These are phyloP conservation scores for Aethionema arabicum DNA, from an alignment of 345 rosid genomes.

Conservation along the genomic window DNA sequence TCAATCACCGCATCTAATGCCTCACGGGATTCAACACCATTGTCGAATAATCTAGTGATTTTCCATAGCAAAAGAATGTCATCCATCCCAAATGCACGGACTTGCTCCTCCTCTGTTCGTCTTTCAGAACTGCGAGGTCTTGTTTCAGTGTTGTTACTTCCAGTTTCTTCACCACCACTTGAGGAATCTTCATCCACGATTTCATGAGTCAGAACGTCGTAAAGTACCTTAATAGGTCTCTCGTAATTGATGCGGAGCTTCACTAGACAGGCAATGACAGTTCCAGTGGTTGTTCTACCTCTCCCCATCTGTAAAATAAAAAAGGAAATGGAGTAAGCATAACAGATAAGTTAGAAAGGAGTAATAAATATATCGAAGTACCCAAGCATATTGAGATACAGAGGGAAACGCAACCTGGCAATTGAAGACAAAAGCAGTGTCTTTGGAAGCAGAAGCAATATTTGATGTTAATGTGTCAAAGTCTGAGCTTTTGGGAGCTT, in stretches of 20 bases:
- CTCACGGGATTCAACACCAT: conserved; percentile 88
- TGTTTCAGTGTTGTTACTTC: conserved; percentile 44
- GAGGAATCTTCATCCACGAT: conserved; percentile 73
- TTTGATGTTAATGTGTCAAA: conserved; percentile 73
- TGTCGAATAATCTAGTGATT: conserved; percentile 88
- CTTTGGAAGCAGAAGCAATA: conserved; percentile 85
- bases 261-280: conserved; percentile 96
- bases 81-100: conserved; percentile 80
- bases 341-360: background rate
- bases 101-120: conserved; percentile 48
- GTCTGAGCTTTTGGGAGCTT: conserved; percentile 97
- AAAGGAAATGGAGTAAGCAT: conserved; percentile 8
- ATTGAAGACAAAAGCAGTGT: conserved; percentile 92
- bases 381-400: background rate
- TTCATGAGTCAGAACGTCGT: conserved; percentile 56
- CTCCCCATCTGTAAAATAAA: conserved; percentile 77
- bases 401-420: conserved; percentile 69
- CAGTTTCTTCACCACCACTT: conserved; percentile 90
- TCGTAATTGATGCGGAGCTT: conserved; percentile 85
- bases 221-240: conserved; percentile 72
- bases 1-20: conserved; percentile 91
- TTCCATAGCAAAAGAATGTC: conserved; percentile 84
- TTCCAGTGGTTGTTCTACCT: conserved; percentile 99
- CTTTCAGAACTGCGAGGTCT: conserved; percentile 37
- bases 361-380: conserved; percentile 11